These are phyloP conservation scores for Tricholomella constricta DNA, from an alignment of 768 basidiomycete genomes.

Conservation along the genomic window DNA sequence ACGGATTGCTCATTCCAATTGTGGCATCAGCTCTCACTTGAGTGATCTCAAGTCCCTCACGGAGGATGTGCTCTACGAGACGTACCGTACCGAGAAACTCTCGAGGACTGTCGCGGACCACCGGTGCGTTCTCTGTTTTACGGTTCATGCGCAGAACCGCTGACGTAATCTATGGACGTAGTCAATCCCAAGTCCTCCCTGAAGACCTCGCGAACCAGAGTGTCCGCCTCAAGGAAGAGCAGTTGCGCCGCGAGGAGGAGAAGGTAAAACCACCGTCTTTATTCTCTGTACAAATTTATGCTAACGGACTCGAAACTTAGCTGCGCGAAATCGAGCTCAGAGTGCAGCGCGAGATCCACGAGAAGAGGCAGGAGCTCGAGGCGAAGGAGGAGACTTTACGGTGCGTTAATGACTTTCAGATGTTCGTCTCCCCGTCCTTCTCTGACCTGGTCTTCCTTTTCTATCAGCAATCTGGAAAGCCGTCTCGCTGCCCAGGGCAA, in stretches of 20 bases:
- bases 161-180: conserved; percentile 15
- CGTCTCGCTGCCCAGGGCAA: conserved; percentile 54
- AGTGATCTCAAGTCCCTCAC: conserved; percentile 84
- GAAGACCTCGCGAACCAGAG: conserved; percentile 86
- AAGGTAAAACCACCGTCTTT: conserved; percentile 46
- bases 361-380: conserved; percentile 82
- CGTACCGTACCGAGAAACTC: conserved; percentile 88
- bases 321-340: conserved; percentile 86
- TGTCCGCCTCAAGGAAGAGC: conserved; percentile 88
- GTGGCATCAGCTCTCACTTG: conserved; percentile 63
- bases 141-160: conserved; percentile 1
- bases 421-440: background rate
- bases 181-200: conserved; percentile 75
- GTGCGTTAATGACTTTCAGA: conserved; percentile 33
- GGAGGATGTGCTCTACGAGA: conserved; percentile 84
- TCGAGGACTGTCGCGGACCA: conserved; percentile 66
- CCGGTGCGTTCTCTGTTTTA: conserved; percentile 35
- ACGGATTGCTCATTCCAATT: conserved; percentile 6
- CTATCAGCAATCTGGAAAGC: conserved; percentile 60
- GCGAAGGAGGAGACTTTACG: conserved; percentile 85
- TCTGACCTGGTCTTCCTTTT: conserved; percentile 1
- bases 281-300: background rate
- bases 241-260: conserved; percentile 85
- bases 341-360: conserved; percentile 85
- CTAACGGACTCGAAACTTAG: conserved; percentile 29